Conservation (phyloP, 805 yeast species). For the Sporopachydermia lactativora region DNA sequence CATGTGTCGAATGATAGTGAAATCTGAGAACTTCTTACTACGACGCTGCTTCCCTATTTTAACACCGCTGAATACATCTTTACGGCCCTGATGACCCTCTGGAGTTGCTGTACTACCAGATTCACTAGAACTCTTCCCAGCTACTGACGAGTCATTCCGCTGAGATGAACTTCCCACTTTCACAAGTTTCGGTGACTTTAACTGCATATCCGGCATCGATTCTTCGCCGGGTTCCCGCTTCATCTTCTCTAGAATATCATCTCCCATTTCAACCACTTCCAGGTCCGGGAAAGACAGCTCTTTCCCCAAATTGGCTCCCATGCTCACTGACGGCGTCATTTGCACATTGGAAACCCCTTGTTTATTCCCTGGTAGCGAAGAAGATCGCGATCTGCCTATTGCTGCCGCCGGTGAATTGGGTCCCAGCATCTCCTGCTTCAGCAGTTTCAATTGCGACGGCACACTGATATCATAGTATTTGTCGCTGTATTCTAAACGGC, state of each 20-base stretch:
- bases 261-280: slow-evolving; percentile 30
- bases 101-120: no score
- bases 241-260: slow-evolving; percentile 26
- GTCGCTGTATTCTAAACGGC: not conserved
- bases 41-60: slow-evolving; percentile 56
- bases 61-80: not conserved
- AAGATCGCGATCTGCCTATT: slow-evolving; percentile 5
- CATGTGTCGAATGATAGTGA: slow-evolving; percentile 55
- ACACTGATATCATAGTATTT: slow-evolving; percentile 12
- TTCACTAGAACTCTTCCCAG: no score
- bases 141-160: not conserved
- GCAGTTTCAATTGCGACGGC: slow-evolving; percentile 44
- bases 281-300: slow-evolving; percentile 1
- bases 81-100: no score
- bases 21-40: slow-evolving; percentile 58
- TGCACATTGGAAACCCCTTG: not conserved
- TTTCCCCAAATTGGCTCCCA: not conserved
- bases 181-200: not conserved
- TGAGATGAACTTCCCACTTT: not conserved
- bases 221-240: slow-evolving; percentile 19
- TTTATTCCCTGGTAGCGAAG: not conserved
- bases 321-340: not conserved
- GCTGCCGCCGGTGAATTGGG: not conserved
- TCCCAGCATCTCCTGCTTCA: slow-evolving; percentile 11
- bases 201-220: no score